Percentiles rank a stretch among this genome's conserved stretches.
Evolutionary conservation across 129 eudicot genomes (phyloP).

Genomic region (Flaveria ramosissima): DNA sequence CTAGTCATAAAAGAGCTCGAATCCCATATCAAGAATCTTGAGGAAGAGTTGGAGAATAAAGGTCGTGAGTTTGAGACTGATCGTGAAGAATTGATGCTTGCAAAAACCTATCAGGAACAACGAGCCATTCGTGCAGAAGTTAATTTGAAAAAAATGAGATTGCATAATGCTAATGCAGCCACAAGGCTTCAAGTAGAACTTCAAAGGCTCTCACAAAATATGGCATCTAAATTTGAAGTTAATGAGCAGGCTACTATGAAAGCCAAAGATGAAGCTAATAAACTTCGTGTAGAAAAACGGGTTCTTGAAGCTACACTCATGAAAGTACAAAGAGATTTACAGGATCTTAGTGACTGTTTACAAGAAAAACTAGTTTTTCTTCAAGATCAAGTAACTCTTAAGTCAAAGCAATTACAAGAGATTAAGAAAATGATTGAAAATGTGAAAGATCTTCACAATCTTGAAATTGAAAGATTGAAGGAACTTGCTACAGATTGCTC

Average conservation of each 20-base stretch:
- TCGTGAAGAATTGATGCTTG: conserved; percentile 53
- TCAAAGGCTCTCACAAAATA: conserved; percentile 64
- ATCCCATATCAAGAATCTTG: conserved; percentile 56
- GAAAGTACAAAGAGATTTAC: conserved; percentile 48
- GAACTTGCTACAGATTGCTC: conserved; percentile 49
- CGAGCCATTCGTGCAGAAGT: conserved; percentile 73
- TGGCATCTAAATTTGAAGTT: conserved; percentile 70
- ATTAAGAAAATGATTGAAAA: conserved; percentile 47
- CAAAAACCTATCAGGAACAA: conserved; percentile 75
- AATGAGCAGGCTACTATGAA: conserved; percentile 68
- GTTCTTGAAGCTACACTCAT: conserved; percentile 54
- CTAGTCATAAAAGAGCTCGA: conserved; percentile 47
- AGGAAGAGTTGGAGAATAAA: conserved; percentile 69
- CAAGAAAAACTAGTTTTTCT: conserved; percentile 53
- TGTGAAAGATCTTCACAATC: conserved; percentile 33
- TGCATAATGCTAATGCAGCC: conserved; percentile 77
- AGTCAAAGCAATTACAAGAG: conserved; percentile 44
- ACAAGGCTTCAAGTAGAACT: conserved; percentile 83
- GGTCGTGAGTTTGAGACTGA: conserved; percentile 59
- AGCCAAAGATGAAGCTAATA: conserved; percentile 63
- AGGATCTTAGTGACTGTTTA: conserved; percentile 38
- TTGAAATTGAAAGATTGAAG: conserved; percentile 50
- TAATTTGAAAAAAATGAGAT: conserved; percentile 53
- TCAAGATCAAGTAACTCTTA: conserved; percentile 37
- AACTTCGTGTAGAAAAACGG: conserved; percentile 57